A percentile compares a stretch with the other conserved stretches of the same genome.
Conservation (phyloP, 495 filamentous ascomycete species). For the Lophium mytilinum region DNA sequence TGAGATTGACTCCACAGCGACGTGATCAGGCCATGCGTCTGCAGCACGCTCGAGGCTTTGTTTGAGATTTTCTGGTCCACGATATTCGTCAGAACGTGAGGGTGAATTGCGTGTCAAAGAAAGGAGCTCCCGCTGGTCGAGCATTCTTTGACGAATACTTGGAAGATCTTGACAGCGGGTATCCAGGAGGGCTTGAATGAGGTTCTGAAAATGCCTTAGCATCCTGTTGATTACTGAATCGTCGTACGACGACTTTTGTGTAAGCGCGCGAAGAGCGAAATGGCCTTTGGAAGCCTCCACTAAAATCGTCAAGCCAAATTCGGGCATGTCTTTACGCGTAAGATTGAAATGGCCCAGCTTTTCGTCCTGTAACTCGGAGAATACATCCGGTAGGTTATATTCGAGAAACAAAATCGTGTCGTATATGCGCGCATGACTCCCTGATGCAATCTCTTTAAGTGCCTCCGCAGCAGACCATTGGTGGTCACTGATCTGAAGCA, state of each 20-base stretch:
- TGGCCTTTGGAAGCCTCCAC: neutral
- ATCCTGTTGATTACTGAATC: neutral
- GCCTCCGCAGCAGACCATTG: slow-evolving; percentile 12
- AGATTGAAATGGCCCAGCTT: neutral
- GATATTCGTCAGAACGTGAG: neutral
- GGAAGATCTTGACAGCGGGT: neutral
- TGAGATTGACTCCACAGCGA: neutral
- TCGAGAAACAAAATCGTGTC: neutral
- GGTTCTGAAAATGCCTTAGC: slow-evolving; percentile 1
- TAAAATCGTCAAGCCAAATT: neutral
- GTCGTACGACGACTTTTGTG: neutral
- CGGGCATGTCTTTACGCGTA: neutral
- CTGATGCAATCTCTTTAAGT: neutral
- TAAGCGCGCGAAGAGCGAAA: neutral
- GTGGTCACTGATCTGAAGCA: slow-evolving; percentile 4
- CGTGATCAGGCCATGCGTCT: neutral
- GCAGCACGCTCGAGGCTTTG: neutral
- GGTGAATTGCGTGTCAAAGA: neutral
- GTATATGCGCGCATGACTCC: neutral
- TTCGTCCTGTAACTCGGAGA: neutral
- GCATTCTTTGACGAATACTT: neutral
- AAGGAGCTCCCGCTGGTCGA: neutral
- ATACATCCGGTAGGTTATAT: neutral
- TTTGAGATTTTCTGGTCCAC: slow-evolving; percentile 1
- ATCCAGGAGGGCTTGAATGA: neutral